These are phyloP conservation scores for Hysterium pulicare DNA, from an alignment of 2,329 filamentous ascomycete species.

Conservation along the genomic window DNA sequence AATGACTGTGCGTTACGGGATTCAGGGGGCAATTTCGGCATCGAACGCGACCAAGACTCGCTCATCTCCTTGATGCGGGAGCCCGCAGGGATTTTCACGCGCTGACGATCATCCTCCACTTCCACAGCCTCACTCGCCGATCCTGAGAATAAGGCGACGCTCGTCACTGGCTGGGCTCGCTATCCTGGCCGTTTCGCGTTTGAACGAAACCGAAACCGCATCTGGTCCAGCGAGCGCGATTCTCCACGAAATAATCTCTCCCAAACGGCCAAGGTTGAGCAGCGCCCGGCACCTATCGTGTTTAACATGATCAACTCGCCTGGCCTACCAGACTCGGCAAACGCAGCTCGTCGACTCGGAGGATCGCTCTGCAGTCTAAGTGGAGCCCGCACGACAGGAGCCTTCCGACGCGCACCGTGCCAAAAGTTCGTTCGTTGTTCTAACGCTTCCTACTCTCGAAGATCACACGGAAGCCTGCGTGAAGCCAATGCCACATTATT, in stretches of 20 bases:
- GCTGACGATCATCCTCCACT: conserved; percentile 26
- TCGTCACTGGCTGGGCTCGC: conserved; percentile 4
- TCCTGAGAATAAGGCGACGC: conserved; percentile 18
- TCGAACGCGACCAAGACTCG: conserved; percentile 22
- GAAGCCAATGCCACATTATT: too few species aligned
- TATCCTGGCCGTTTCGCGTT: background rate
- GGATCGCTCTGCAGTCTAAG: conserved; percentile 24
- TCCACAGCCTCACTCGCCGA: conserved; percentile 36
- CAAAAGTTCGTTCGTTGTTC: background rate
- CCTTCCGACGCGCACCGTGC: conserved; percentile 14
- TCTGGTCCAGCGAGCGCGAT: background rate
- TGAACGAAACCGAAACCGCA: background rate
- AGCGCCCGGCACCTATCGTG: too few species aligned
- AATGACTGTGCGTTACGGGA: conserved; percentile 5
- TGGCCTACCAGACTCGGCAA: too few species aligned
- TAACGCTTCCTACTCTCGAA: too few species aligned
- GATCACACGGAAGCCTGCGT: too few species aligned
- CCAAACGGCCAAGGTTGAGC: background rate
- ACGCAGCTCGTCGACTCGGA: conserved; percentile 9
- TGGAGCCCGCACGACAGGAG: conserved; percentile 17
- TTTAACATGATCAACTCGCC: too few species aligned
- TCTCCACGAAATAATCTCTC: background rate
- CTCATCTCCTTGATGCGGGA: conserved; percentile 31
- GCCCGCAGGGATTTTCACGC: conserved; percentile 20
- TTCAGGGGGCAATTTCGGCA: conserved; percentile 30